Base-by-base conservation (phyloP, 2,329 filamentous ascomycete species). In the Elsinoe perseae region DNA sequence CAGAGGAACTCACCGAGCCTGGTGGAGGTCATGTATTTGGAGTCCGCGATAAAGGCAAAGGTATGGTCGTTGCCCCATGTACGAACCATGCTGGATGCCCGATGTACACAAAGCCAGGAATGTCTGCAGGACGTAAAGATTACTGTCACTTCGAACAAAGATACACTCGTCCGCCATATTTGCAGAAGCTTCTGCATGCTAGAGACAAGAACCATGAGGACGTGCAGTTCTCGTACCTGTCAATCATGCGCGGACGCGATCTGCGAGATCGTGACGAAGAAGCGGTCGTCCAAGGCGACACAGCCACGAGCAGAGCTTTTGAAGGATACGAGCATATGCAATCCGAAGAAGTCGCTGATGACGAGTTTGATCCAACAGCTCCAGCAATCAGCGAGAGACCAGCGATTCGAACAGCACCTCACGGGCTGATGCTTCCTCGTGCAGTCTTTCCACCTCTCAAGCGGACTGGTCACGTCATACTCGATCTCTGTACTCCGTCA, bases 81-180 rank as follows among this genome's bases (percentile, higher is more conserved):
- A 96, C 93, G 0, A 97, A 90, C 69, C 93, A 98, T 69, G 76
- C 78, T 7, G 78, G 80, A 57, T 98, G 93, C 63, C 93, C 93
- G 0, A 95, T 98, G 87, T 96, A 95, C 67, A 58, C 61, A 25
- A 75, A 79, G 18, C 76, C 78, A 0, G 89, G 90, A 0, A 76
- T 85, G 55, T 83, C 81, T 55, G 74, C 74, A 25, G 89, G 90
- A 4, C 82, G 92, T 56, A 91, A 90, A 64, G 91, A 97, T 66
- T 93, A 86, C 67, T 98, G 93, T 70, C 87, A 86, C 69, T 97
- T 98, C 70, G 80, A 78, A 60, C 93, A 98, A 72, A 83, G 93
- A 46, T 97, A 89, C 68, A 86, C 90, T 52, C 83, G 91, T 0
- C 93, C 93, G 0, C 74, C 77, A 0, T 96, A 91, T 69, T 77